Percentiles rank a stretch among this genome's conserved stretches.
phyloP scores from a whole-genome alignment of 495 filamentous ascomycete species.

The Neurospora intermedia region DNA sequence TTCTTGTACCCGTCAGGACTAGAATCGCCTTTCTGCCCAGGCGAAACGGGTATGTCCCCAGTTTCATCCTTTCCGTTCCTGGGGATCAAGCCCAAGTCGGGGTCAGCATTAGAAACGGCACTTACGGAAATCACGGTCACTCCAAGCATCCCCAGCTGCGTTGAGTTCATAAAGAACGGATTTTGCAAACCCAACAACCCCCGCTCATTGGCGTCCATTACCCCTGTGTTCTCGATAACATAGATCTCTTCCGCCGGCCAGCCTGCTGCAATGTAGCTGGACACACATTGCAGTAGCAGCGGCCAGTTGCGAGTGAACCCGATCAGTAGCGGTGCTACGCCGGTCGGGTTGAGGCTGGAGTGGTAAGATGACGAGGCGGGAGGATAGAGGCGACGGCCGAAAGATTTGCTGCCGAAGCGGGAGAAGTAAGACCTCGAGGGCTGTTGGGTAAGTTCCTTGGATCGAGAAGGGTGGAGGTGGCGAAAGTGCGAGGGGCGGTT shows the following conservation, averaged over 20 bases:
- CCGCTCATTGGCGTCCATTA: conserved; percentile 42
- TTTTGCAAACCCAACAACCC: conserved; percentile 44
- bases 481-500: conserved; percentile 29
- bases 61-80: neutral
- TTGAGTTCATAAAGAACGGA: conserved; percentile 51
- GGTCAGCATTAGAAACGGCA: neutral
- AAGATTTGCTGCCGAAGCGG: neutral
- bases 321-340: conserved; percentile 44
- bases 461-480: neutral
- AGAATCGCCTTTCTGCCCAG: too few relatives aligned
- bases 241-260: conserved; percentile 51
- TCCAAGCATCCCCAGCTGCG: conserved; percentile 38
- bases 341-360: conserved; percentile 1
- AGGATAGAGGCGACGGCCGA: neutral
- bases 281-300: conserved; percentile 45
- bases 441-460: neutral
- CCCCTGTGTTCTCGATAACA: conserved; percentile 52
- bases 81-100: neutral
- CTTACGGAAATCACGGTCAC: conserved; percentile 38
- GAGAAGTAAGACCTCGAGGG: neutral
- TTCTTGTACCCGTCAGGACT: neutral
- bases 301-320: conserved; percentile 52
- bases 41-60: neutral
- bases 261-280: conserved; percentile 48
- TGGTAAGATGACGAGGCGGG: neutral